Base-by-base conservation (phyloP, 805 yeast genomes). In the Candida endomychidarum region DNA sequence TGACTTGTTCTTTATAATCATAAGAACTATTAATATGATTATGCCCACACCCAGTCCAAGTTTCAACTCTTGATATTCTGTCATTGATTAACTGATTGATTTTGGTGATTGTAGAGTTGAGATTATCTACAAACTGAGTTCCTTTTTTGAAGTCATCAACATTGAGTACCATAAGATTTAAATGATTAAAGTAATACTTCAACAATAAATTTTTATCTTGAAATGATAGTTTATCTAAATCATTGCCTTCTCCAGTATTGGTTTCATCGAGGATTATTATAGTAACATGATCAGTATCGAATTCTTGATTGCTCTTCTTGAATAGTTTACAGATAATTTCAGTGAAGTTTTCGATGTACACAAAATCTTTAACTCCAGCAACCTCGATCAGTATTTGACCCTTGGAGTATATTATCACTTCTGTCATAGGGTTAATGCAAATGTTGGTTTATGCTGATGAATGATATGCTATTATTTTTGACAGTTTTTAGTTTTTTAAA, bases 11-110 rank as follows among this genome's bases (percentile, higher is more conserved):
- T n/a, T 12, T 14, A 15, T 28, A 27, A 23, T 25, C 21, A 18
- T 30, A 31, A 14, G 31, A 18, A 21, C 15, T 21, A 16, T 31
- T 21, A 25, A 35, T 38, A 22, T 24, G 33, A 10, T 34, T 27
- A n/a, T 37, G 29, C 3, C 65, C 61, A 8, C 70, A 64, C 12
- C 72, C 74, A 1, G 72, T 67, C 74, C 74, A 68, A 12, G 63
- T 60, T 55, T 71, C 61, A 45, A 73, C 62, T 39, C 70, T 54
- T n/a, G 60, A 37, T 36, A 68, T 58, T 34, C 75, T 52, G 37
- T 60, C 54, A 18, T 54, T 43, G 8, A 67, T 52, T 32, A 60
- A 46, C 9, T 46, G 25, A 21, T 55, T 53, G 30, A 63, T 56
- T 32, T 53, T 45, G 12, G 25, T 44, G 14, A 63, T 54, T 3